Evolutionary conservation across 1,139 yeast species (phyloP), one percentile per base, ranked within the genome.

Genomic region (Yamadazyma sp.): DNA sequence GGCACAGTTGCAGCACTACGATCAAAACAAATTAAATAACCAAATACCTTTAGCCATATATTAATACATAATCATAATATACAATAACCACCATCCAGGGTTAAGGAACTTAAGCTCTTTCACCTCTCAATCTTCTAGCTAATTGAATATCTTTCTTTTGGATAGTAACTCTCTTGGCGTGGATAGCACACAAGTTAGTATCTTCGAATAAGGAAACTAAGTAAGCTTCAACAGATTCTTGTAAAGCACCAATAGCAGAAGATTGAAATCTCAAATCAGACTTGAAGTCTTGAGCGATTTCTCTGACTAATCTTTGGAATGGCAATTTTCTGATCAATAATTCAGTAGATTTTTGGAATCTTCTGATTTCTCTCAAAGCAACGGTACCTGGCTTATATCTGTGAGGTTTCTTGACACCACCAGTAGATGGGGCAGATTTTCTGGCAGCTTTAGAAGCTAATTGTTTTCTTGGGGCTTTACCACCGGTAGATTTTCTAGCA

Each of bases 301-400:
- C 97, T 76, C 97, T 85, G 49, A 91, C 97, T 67, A 91, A 83
- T 82, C 98, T 87, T 79, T 91, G 97, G 95, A 89, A 89, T 52
- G 98, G 98, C 62, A 91, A 82, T 78, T 91, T 89, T 84, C 98
- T 88, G 75, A 91, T 89, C 70, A 91, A 81, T 48, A 91, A 79
- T 75, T 91, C 98, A 63, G 97, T 91, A 53, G 96, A 87, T 76
- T 91, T 91, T 79, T 91, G 97, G 83, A 91, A 91, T 79, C 97
- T 88, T 85, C 97, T 88, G 68, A 91, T 91, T 80, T 91, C 98
- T 86, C 97, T 91, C 69, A 91, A 86, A 61, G 98, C 98, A 65
- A 91, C 97, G 65, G 97, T 91, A 89, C 98, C 98, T 72, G 98
- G 98, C 94, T 89, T 91, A 79, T 89, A 91, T 86, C 98, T 88